A percentile compares a stretch with the other conserved stretches of the same genome.
phyloP scores from a whole-genome alignment of 176 grass and related monocot species.

The Oryza longistaminata region DNA sequence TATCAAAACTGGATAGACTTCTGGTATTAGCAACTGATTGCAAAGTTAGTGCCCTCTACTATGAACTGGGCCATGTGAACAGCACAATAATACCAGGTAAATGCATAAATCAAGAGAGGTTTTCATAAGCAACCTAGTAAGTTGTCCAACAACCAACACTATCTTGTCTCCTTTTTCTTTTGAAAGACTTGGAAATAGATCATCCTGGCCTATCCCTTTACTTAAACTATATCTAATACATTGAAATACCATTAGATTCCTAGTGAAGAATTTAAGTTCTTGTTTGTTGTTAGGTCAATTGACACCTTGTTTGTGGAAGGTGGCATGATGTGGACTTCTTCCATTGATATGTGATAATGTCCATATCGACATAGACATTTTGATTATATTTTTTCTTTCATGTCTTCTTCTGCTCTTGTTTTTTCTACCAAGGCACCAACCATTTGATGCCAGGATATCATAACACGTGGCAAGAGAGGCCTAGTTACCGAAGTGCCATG shows the following conservation, averaged over 20 bases:
- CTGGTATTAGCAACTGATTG: not conserved
- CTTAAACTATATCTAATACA: not conserved
- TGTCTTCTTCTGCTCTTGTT: not conserved
- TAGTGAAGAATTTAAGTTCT: slow-evolving; percentile 10
- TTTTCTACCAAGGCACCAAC: slow-evolving; percentile 1
- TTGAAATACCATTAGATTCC: not conserved
- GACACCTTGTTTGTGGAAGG: slow-evolving; percentile 28
- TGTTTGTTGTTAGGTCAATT: slow-evolving; percentile 30
- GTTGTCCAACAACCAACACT: not conserved
- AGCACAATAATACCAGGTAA: not conserved
- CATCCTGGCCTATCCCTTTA: not conserved
- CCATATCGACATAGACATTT: slow-evolving; percentile 7
- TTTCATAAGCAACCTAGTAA: not conserved
- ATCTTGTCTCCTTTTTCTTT: not conserved
- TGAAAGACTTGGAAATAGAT: not conserved
- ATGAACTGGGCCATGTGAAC: slow-evolving; percentile 1
- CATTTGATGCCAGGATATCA: not conserved
- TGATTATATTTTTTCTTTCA: not conserved
- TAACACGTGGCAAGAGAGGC: not conserved
- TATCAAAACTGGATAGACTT: slow-evolving; percentile 4
- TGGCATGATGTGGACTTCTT: slow-evolving; percentile 39
- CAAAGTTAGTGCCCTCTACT: not conserved
- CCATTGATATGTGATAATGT: not conserved
- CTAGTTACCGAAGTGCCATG: no score
- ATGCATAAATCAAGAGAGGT: slow-evolving; percentile 8